phyloP scores from a whole-genome alignment of 2,329 filamentous ascomycete species.

The Colletotrichum brevisporum region DNA sequence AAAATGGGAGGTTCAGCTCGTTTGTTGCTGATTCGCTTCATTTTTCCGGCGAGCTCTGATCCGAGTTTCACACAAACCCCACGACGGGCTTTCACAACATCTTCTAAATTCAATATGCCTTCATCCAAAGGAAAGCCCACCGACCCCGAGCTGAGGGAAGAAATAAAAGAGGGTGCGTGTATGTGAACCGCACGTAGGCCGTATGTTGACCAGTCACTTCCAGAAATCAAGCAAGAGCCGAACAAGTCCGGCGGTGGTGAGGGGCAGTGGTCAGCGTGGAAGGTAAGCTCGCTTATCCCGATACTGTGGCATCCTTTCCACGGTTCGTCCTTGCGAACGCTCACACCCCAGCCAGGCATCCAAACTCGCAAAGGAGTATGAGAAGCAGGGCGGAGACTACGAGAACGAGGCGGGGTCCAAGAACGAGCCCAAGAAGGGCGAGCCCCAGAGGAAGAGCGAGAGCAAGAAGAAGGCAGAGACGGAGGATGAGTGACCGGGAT shows the following conservation, averaged over 20 bases:
- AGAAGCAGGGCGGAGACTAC: conserved; percentile 57
- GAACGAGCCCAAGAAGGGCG: conserved; percentile 51
- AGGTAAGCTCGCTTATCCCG: not conserved
- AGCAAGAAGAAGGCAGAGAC: conserved; percentile 42
- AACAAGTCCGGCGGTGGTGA: conserved; percentile 58
- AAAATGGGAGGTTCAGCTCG: not conserved
- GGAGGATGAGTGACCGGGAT: not conserved
- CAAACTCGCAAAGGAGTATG: conserved; percentile 58
- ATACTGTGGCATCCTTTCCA: too few relatives aligned
- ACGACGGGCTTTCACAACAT: not conserved
- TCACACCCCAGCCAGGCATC: conserved; percentile 44
- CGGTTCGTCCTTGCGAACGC: accelerated
- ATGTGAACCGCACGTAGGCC: accelerated
- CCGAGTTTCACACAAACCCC: not conserved
- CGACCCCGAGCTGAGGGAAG: conserved; percentile 55
- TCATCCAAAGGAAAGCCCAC: conserved; percentile 58
- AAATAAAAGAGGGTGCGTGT: conserved; percentile 54
- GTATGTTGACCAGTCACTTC: not conserved
- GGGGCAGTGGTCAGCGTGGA: conserved; percentile 47
- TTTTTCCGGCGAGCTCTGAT: too few relatives aligned
- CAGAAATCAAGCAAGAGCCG: conserved; percentile 57
- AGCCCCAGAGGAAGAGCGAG: conserved; percentile 46
- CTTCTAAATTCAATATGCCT: conserved; percentile 47
- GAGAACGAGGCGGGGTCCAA: conserved; percentile 58
- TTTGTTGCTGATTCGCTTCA: not conserved